Base-by-base conservation (phyloP, 805 yeast species). In the Cyberlindnera euphorbiiphila region DNA sequence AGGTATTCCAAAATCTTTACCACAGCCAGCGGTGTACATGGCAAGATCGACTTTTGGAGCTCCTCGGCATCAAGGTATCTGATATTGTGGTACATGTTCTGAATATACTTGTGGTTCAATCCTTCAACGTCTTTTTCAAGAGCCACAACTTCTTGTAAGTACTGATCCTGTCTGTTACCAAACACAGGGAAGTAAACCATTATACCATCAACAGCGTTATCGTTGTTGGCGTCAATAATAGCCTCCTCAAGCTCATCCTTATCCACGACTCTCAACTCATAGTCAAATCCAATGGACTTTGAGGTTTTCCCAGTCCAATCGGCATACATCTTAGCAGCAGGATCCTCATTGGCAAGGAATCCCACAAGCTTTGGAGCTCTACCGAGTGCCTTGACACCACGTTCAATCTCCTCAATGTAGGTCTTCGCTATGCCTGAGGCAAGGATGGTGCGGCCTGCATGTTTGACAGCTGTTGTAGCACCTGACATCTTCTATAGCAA, bases 181-280 rank as follows among this genome's bases (percentile, higher is more conserved):
- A 86, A 93, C 3, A 93, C 98, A 0, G 98, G 98, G 74, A 91
- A 93, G 61, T 93, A 93, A 12, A 93, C 91, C 85, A 93, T 88
- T 49, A 93, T 93, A 17, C 98, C 98, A 57, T 88, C 81, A 26
- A 91, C 85, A 1, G 59, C 50, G 38, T 72, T 76, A 54, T 89
- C 91, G 20, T 69, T 67, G 59, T 93, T 93, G 42, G 98, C 96
- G 28, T 74, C 77, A 32, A 88, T 74, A 43, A 93, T 77, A 22
- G 77, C 80, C 49, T 81, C 88, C 60, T 93, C 98, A 43, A 93
- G 69, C 23, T 80, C 82, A 49, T 93, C 96, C 57, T 85, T 87
- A 49, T 74, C 75, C 14, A 66, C 68, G 14, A 83, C 79, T 51
- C 77, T 73, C 46, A 93, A 65, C 57, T 88, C 91, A 60, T 86